Evolutionary conservation across 1,284 basidiomycete genomes (phyloP).

Genomic region (Fomitopsis palustris): DNA sequence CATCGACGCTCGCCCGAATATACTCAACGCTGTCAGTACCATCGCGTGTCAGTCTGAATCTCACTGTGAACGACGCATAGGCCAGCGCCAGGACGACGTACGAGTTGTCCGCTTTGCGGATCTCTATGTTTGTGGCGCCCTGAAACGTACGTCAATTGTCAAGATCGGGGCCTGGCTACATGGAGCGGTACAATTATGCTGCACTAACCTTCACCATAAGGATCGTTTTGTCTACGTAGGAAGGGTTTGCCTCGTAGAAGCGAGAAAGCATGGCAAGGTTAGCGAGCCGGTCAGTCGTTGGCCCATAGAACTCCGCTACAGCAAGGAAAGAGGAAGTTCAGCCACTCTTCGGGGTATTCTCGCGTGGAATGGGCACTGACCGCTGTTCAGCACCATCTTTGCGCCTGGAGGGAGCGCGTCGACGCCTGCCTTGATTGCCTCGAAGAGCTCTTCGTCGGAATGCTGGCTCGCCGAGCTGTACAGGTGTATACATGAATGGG

Average conservation of each 20-base stretch:
- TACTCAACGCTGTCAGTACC: conserved; percentile 31
- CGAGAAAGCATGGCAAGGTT: conserved; percentile 40
- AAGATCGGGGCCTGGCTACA: background rate
- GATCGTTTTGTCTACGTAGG: conserved; percentile 48
- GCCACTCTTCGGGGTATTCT: background rate
- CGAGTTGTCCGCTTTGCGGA: conserved; percentile 22
- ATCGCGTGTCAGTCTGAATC: background rate
- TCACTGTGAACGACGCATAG: background rate
- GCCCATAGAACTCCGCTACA: background rate
- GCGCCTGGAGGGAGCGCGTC: conserved; percentile 43
- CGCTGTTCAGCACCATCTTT: conserved; percentile 48
- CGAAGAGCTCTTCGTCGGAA: conserved; percentile 55
- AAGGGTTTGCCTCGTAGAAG: conserved; percentile 48
- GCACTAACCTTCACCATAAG: conserved; percentile 36
- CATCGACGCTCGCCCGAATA: conserved; percentile 37
- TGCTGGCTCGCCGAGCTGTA: conserved; percentile 31
- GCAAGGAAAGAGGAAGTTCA: background rate
- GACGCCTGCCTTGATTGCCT: conserved; percentile 60
- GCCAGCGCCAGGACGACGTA: conserved; percentile 11
- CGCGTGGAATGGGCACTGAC: conserved; percentile 20
- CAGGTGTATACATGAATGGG: background rate
- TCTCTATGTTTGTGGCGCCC: conserved; percentile 32
- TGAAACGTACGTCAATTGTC: conserved; percentile 24
- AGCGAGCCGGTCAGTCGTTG: conserved; percentile 10
- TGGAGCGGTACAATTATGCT: background rate